Evolutionary conservation across 306 rosid genomes (phyloP).

Genomic region (Begonia fuchsioides): DNA sequence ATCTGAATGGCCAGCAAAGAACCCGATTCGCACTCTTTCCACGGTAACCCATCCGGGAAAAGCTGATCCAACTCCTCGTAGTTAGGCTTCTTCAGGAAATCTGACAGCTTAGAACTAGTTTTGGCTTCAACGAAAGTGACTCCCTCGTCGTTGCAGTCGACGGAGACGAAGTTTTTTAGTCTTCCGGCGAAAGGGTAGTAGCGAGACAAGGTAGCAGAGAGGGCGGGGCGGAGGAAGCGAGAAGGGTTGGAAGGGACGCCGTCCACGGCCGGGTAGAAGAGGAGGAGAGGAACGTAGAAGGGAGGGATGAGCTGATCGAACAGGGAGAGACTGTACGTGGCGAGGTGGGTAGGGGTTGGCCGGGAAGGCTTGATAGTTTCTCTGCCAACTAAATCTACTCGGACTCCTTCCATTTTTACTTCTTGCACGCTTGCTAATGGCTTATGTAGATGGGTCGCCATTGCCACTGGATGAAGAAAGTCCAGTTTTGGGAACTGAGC

Average conservation of each 20-base stretch:
- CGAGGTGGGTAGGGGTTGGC: constrained; percentile 6
- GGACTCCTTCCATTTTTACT: too few species aligned
- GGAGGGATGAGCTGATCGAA: constrained; percentile 1
- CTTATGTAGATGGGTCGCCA: too few species aligned
- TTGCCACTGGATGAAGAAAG: too few species aligned
- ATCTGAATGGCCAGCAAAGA: constrained; percentile 14
- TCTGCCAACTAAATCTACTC: constrained; percentile 4
- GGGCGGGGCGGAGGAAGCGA: constrained; percentile 16
- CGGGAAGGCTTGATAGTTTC: constrained; percentile 9
- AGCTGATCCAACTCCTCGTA: constrained; percentile 6
- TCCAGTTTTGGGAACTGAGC: too few species aligned
- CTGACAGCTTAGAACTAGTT: constrained; percentile 5
- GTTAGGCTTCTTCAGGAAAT: constrained; percentile 16
- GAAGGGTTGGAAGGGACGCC: neutral
- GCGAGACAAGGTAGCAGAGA: constrained; percentile 11
- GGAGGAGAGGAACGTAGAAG: neutral
- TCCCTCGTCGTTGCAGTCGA: constrained; percentile 22
- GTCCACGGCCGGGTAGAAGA: neutral
- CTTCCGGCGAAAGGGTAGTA: constrained; percentile 35
- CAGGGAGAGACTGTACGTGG: constrained; percentile 1
- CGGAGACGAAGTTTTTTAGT: constrained; percentile 6
- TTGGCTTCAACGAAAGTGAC: constrained; percentile 17
- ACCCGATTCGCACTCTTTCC: neutral
- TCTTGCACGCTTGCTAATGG: too few species aligned
- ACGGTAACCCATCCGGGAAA: constrained; percentile 9